Base-by-base conservation (phyloP, 2,329 filamentous ascomycete genomes). In the Dothiorella sarmentorum region DNA sequence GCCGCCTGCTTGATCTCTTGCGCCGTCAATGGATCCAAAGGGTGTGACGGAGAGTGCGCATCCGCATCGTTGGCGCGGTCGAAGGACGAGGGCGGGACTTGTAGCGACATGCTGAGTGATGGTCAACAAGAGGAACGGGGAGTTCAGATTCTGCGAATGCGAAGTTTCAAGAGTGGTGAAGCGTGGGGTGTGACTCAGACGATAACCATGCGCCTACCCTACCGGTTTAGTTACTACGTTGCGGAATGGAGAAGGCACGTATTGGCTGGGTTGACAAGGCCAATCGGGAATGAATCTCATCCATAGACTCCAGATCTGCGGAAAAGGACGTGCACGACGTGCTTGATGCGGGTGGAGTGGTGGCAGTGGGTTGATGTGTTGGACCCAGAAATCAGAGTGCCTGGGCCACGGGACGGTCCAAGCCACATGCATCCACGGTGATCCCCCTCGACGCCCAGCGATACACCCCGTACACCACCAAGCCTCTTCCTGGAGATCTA, bases 371-470 rank as follows among this genome's bases (percentile, higher is more conserved):
- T n/a, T n/a, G n/a, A n/a, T n/a, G n/a, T n/a, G n/a, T n/a, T n/a
- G n/a, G n/a, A n/a, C n/a, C n/a, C n/a, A n/a, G n/a, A n/a, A n/a
- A n/a, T n/a, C n/a, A n/a, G n/a, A n/a, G n/a, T 9, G 45, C 31
- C n/a, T 2, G 35, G 33, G 49, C 49, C 49, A 40, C n/a, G 3
- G 4, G 2, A 35, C 24, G 49, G 24, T 13, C 22, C 17, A 17
- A 27, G 49, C 35, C 10, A n/a, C n/a, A 22, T 53, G 49, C 49
- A 42, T 15, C 33, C 10, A 38, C 24, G 49, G 49, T 20, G 49
- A 53, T 53, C 49, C 49, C 35, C 49, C 49, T 53, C 49, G 49
- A 52, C 33, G 47, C 31, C 47, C 47, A 52, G 47, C 37, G 33
- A n/a, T 40, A 13, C 33, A 20, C 49, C 49, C 35, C 49, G 35